phyloP scores from a whole-genome alignment of 2,329 filamentous ascomycete species.

The Penicillium sp. region DNA sequence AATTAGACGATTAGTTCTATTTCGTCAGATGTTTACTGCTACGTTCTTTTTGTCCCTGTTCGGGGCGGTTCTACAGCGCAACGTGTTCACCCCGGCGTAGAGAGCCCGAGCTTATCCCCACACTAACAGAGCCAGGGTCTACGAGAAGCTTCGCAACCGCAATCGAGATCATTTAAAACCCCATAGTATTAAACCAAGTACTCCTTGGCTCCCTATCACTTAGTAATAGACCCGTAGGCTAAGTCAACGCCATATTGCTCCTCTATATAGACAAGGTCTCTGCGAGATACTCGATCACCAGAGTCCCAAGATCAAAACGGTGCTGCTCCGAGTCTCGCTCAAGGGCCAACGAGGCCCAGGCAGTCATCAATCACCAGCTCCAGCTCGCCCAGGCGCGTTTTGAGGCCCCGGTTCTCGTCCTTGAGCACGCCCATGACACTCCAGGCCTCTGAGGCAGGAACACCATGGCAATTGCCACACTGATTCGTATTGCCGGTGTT shows the following conservation, averaged over 20 bases:
- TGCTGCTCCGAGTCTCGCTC: slow-evolving; percentile 2
- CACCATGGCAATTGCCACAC: slow-evolving; percentile 44
- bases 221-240: neutral
- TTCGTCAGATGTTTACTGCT: neutral
- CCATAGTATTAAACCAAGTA: neutral
- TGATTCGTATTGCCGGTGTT: slow-evolving; percentile 30
- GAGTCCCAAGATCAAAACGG: slow-evolving; percentile 1
- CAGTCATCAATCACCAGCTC: slow-evolving; percentile 57
- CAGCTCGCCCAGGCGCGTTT: slow-evolving; percentile 52
- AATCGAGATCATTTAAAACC: neutral
- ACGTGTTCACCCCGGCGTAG: slow-evolving; percentile 12
- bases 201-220: neutral
- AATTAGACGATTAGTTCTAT: neutral
- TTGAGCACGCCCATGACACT: slow-evolving; percentile 52
- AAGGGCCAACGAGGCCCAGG: slow-evolving; percentile 51
- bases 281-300: slow-evolving; percentile 4
- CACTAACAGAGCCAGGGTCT: slow-evolving; percentile 11
- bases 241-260: neutral
- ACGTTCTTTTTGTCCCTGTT: too few species aligned
- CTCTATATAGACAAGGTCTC: slow-evolving; percentile 16
- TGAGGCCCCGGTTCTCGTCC: slow-evolving; percentile 55
- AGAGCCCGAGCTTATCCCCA: slow-evolving; percentile 19
- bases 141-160: neutral
- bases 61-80: neutral
- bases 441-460: slow-evolving; percentile 51